Evolutionary conservation across 2,329 filamentous ascomycete genomes (phyloP).

Genomic region (Penicillium vulpinum): DNA sequence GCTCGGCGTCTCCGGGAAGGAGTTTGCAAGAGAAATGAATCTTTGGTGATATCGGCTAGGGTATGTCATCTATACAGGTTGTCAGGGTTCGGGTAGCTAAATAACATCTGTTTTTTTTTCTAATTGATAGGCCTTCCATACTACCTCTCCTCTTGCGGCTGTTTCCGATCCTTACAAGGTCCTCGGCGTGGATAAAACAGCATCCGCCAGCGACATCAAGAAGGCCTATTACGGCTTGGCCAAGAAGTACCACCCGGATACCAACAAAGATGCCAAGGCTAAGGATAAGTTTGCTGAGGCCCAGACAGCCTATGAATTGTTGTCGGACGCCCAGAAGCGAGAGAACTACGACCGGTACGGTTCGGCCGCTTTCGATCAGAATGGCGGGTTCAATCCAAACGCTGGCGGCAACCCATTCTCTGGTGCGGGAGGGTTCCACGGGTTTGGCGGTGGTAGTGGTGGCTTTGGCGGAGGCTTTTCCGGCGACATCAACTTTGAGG

Average conservation of each 20-base stretch:
- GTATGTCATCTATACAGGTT: conserved; percentile 28
- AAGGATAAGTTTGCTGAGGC: conserved; percentile 95
- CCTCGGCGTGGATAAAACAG: conserved; percentile 78
- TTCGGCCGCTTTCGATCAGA: conserved; percentile 68
- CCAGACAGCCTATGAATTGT: conserved; percentile 88
- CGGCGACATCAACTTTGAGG: conserved; percentile 90
- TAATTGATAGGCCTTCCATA: conserved; percentile 43
- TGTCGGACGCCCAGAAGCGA: conserved; percentile 90
- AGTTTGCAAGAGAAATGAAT: conserved; percentile 26
- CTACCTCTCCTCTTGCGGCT: conserved; percentile 59
- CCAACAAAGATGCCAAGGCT: conserved; percentile 89
- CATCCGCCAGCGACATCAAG: conserved; percentile 87
- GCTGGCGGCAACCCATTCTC: conserved; percentile 58
- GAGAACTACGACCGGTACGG: conserved; percentile 91
- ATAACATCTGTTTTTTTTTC: background rate
- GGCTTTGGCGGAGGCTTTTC: conserved; percentile 64
- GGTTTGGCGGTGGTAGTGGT: conserved; percentile 48
- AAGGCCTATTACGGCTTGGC: conserved; percentile 97
- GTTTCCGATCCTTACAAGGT: conserved; percentile 83
- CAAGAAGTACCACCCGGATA: conserved; percentile 97
- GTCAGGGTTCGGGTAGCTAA: background rate
- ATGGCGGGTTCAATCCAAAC: conserved; percentile 75
- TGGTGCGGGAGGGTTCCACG: conserved; percentile 61
- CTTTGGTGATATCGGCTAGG: conserved; percentile 28
- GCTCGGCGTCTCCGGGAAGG: conserved; percentile 31